These are phyloP conservation scores for Lentinula boryana DNA, from an alignment of 768 basidiomycete genomes.

Conservation along the genomic window DNA sequence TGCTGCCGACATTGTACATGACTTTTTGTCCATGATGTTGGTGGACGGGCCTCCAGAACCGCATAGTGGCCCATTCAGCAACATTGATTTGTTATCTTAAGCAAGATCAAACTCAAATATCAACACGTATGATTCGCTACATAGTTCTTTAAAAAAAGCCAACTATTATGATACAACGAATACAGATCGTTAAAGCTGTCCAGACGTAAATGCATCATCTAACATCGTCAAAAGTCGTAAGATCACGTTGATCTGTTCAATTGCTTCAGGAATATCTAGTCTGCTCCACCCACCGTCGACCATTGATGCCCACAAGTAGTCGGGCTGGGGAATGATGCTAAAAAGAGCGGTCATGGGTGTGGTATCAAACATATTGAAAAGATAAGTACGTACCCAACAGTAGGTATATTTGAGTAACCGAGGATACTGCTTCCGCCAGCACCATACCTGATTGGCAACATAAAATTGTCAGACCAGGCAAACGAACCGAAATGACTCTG, in stretches of 20 bases:
- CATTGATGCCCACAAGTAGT: constrained; percentile 24
- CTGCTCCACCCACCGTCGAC: constrained; percentile 25
- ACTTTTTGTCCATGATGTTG: constrained; percentile 35
- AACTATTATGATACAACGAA: no score
- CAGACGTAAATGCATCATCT: constrained; percentile 14
- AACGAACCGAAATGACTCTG: background rate
- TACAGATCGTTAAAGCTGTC: background rate
- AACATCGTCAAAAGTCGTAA: constrained; percentile 17
- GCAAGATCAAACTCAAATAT: background rate
- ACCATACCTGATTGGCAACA: constrained; percentile 14
- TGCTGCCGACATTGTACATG: constrained; percentile 40
- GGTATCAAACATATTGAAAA: no score
- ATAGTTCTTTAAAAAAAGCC: no score
- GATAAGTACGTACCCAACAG: constrained; percentile 16
- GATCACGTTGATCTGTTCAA: constrained; percentile 24
- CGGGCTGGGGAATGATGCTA: constrained; percentile 25
- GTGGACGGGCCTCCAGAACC: constrained; percentile 18
- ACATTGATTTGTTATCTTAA: background rate
- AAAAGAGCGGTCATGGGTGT: background rate
- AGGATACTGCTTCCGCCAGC: constrained; percentile 23
- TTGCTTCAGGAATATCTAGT: constrained; percentile 17
- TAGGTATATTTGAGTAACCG: constrained; percentile 20
- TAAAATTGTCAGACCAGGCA: background rate
- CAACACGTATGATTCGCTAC: no score
- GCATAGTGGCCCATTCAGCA: background rate